Percentiles rank a stretch among this genome's conserved stretches.
Evolutionary conservation across 345 rosid species (phyloP).

Genomic region (Eucalyptus erythrocorys): DNA sequence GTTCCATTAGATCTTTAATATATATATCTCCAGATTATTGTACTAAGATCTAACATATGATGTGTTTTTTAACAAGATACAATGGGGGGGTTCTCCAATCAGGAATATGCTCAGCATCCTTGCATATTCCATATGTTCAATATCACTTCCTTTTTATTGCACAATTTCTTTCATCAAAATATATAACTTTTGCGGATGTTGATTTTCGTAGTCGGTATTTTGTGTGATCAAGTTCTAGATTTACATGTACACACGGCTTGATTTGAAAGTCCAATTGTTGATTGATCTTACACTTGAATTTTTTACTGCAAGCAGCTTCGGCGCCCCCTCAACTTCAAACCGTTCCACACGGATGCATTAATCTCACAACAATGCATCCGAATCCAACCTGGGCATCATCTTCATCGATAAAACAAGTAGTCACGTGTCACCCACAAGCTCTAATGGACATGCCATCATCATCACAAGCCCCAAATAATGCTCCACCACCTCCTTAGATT

Average conservation of each 20-base stretch:
- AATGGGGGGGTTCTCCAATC: no score
- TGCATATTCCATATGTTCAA: no score
- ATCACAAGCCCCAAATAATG: background rate
- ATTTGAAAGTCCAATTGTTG: background rate
- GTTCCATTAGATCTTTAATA: no score
- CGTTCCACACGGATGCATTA: rapidly evolving
- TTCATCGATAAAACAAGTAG: no score
- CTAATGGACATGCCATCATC: background rate
- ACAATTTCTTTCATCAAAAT: background rate
- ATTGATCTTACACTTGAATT: background rate
- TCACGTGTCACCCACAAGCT: background rate
- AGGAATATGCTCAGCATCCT: no score
- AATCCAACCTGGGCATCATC: background rate
- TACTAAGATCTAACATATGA: rapidly evolving
- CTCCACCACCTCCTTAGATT: background rate
- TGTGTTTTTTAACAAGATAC: no score
- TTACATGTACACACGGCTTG: background rate
- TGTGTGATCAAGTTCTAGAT: no score
- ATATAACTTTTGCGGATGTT: rapidly evolving
- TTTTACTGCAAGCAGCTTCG: background rate
- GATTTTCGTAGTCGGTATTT: no score
- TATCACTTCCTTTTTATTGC: background rate
- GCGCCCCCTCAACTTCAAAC: rapidly evolving
- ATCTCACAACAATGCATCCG: rapidly evolving
- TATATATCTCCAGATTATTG: no score